Base-by-base conservation (phyloP, 441 rosid species). In the Bocquillonia castaneifolia region DNA sequence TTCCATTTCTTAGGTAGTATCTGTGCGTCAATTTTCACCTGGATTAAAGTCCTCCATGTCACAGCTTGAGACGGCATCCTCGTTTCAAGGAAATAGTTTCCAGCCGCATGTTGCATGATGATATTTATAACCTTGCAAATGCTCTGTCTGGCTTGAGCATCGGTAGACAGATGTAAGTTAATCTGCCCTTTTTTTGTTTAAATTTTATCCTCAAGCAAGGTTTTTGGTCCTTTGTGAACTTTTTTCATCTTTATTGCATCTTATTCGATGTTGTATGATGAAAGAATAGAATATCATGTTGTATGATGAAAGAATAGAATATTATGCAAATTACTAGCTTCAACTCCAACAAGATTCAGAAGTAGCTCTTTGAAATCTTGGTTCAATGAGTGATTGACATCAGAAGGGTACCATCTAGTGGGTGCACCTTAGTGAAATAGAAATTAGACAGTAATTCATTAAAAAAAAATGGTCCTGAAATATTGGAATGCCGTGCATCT, bases 1-100 rank as follows among this genome's bases (percentile, higher is more conserved):
- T 77, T 58, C 20, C 5, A 10, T n/a, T 61, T 61, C 26, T 53
- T 23, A 15, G 47, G 26, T 64, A 32, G n/a, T 64, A 10, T 37
- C 17, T 64, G 34, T 56, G n/a, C 52, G 12, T 63, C 62, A 17
- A 47, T 54, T 20, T 61, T 80, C 59, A 67, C 52, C 58, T 40
- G 39, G 59, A 66, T 40, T 39, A 48, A 52, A 60, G 0, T 62
- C 69, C 57, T 80, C 34, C 68, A 45, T 61, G 77, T 58, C 58
- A 60, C 84, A 91, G 99, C 78, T 86, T 91, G 80, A 85, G 96
- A 81, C 80, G 77, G n/a, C 96, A 91, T 81, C 93, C 99, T 3
- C 73, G 75, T 72, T 89, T 88, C 67, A 72, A 77, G 51, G 70
- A 74, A 73, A 81, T 86, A 72, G 82, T 75, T 68, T 69, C 80